Percentiles rank a stretch among this genome's conserved stretches.
These are phyloP conservation scores for Chytridium lagenaria DNA, from an alignment of 371 early-diverging fungal genomes.

Conservation along the genomic window DNA sequence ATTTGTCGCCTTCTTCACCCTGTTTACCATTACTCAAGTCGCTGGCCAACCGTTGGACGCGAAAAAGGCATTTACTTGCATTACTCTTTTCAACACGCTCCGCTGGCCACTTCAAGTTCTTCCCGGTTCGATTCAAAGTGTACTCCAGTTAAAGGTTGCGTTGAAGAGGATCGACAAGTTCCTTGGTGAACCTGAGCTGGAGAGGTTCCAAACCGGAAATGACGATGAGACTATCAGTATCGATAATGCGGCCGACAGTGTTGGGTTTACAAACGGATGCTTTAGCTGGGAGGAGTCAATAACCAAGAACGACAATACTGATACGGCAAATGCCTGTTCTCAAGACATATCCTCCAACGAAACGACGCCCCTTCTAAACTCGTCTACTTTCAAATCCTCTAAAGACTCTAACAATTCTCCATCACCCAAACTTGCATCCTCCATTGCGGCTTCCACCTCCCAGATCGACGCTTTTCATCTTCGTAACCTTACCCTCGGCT, in stretches of 20 bases:
- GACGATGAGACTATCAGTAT: too few species aligned
- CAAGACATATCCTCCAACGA: too few species aligned
- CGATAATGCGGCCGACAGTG: too few species aligned
- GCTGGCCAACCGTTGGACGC: conserved; percentile 34
- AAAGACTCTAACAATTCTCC: too few species aligned
- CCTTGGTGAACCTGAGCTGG: conserved; percentile 27
- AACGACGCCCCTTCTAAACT: not conserved
- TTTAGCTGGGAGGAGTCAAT: not conserved
- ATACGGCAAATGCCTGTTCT: too few species aligned
- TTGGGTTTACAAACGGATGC: not conserved
- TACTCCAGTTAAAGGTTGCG: conserved; percentile 47
- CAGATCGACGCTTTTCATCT: conserved; percentile 17
- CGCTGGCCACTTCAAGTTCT: conserved; percentile 66
- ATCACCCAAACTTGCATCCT: not conserved
- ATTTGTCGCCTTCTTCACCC: conserved; percentile 45
- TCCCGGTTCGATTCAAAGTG: conserved; percentile 48
- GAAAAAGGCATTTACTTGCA: conserved; percentile 60
- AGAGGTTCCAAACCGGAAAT: conserved; percentile 6
- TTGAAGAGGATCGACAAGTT: conserved; percentile 45
- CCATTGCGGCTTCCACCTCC: not conserved
- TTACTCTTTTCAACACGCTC: conserved; percentile 66
- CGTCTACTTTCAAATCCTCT: too few species aligned
- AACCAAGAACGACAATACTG: too few species aligned
- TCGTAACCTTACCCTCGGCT: conserved; percentile 43
- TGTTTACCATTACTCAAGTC: conserved; percentile 29